Percentiles rank a stretch among this genome's conserved stretches.
These are phyloP conservation scores for Berkeleyomyces basicola DNA, from an alignment of 2,329 filamentous ascomycete species.

Conservation along the genomic window DNA sequence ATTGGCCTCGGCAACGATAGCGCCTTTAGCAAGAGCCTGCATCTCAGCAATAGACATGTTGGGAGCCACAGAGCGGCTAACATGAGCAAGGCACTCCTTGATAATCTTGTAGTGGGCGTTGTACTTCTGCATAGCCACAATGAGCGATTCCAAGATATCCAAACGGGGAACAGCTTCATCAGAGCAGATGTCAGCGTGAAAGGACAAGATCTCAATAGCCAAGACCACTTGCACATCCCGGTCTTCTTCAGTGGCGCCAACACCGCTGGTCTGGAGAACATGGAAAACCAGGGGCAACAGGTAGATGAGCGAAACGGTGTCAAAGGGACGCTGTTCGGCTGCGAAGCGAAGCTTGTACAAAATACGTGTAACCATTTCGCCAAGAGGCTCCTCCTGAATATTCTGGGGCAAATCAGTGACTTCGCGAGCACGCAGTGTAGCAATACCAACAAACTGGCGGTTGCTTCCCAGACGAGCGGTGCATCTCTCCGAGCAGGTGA, in stretches of 20 bases:
- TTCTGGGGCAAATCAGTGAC: slow-evolving; percentile 56
- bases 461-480: slow-evolving; percentile 58
- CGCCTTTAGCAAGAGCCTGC: slow-evolving; percentile 55
- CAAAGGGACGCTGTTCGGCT: slow-evolving; percentile 86
- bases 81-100: slow-evolving; percentile 79
- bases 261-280: slow-evolving; percentile 62
- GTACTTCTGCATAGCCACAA: slow-evolving; percentile 73
- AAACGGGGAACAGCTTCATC: slow-evolving; percentile 61
- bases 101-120: slow-evolving; percentile 88
- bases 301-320: slow-evolving; percentile 74
- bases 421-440: slow-evolving; percentile 64
- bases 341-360: slow-evolving; percentile 82
- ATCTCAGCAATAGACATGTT: slow-evolving; percentile 65
- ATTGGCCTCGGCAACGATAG: slow-evolving; percentile 60
- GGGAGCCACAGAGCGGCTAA: slow-evolving; percentile 67
- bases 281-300: slow-evolving; percentile 67
- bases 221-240: slow-evolving; percentile 80
- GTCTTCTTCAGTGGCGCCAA: slow-evolving; percentile 57
- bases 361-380: slow-evolving; percentile 70
- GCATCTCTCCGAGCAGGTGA: slow-evolving; percentile 61
- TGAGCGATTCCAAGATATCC: slow-evolving; percentile 53
- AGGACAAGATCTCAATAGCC: slow-evolving; percentile 72
- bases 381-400: slow-evolving; percentile 63
- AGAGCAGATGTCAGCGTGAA: slow-evolving; percentile 67
- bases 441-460: slow-evolving; percentile 71